Conservation (phyloP, 768 basidiomycete species). For the Russula dissimulans region DNA sequence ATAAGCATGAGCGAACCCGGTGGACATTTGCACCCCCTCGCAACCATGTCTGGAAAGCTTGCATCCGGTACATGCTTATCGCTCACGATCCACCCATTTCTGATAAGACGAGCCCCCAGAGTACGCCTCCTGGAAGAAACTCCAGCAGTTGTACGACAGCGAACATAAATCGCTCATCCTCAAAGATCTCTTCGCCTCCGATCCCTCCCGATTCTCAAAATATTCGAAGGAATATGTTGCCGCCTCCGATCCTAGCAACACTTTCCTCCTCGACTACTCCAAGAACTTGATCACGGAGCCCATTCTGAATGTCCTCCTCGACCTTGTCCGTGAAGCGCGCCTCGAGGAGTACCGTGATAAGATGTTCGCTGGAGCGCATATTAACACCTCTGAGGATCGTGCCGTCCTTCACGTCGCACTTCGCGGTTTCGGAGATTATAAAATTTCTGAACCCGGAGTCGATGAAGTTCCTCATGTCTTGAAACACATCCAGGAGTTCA, state of each 20-base stretch:
- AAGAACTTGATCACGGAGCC: slow-evolving; percentile 91
- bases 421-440: slow-evolving; percentile 68
- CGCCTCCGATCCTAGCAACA: slow-evolving; percentile 52
- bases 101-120: slow-evolving; percentile 38
- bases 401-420: slow-evolving; percentile 94
- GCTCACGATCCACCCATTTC: background rate
- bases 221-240: slow-evolving; percentile 75
- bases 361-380: slow-evolving; percentile 94
- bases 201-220: slow-evolving; percentile 78
- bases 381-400: slow-evolving; percentile 97
- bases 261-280: slow-evolving; percentile 91
- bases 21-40: background rate
- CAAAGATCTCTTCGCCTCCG: slow-evolving; percentile 86
- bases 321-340: slow-evolving; percentile 75
- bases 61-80: slow-evolving; percentile 18
- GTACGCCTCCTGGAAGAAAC: slow-evolving; percentile 84
- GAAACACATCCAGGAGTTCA: slow-evolving; percentile 86
- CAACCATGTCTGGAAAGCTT: slow-evolving; percentile 18
- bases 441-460: slow-evolving; percentile 72
- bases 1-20: background rate
- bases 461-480: slow-evolving; percentile 78
- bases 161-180: slow-evolving; percentile 69
- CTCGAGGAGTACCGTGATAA: slow-evolving; percentile 79
- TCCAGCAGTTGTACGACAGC: slow-evolving; percentile 72
- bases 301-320: slow-evolving; percentile 67